phyloP scores from a whole-genome alignment of 306 rosid species.

The Cyamopsis tetragonoloba region DNA sequence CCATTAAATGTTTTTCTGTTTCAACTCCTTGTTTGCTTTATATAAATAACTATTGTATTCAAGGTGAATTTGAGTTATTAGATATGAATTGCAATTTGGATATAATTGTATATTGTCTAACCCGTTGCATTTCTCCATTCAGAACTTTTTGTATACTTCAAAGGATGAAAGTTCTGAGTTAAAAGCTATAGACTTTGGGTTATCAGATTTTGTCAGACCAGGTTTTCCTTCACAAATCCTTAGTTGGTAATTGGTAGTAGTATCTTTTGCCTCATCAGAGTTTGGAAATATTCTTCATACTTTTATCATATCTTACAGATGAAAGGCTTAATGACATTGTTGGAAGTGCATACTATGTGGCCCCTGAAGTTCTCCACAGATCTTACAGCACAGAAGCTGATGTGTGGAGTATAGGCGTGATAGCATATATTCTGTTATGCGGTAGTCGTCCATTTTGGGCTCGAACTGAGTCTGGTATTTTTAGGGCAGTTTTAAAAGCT shows the following conservation, averaged over 20 bases:
- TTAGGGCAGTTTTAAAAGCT: slow-evolving; percentile 90
- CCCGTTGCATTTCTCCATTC: slow-evolving; percentile 18
- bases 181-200: slow-evolving; percentile 97
- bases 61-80: slow-evolving; percentile 19
- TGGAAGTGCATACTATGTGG: slow-evolving; percentile 98
- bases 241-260: slow-evolving; percentile 26
- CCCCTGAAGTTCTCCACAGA: slow-evolving; percentile 98
- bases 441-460: slow-evolving; percentile 99
- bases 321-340: slow-evolving; percentile 98
- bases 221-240: slow-evolving; percentile 48
- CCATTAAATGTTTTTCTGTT: not conserved
- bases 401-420: slow-evolving; percentile 97
- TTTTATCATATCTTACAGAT: slow-evolving; percentile 46
- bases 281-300: slow-evolving; percentile 24
- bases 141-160: slow-evolving; percentile 84
- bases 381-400: slow-evolving; percentile 94
- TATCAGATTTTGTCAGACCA: slow-evolving; percentile 94
- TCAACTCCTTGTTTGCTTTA: not conserved
- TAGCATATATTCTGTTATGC: slow-evolving; percentile 94
- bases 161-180: slow-evolving; percentile 82
- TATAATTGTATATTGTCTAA: slow-evolving; percentile 24
- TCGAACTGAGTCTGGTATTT: slow-evolving; percentile 93
- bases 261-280: not conserved
- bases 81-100: slow-evolving; percentile 17
- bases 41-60: not conserved